Evolutionary conservation across 73 alveolate genomes (phyloP).

Genomic region (Paramecium sexaurelia): DNA sequence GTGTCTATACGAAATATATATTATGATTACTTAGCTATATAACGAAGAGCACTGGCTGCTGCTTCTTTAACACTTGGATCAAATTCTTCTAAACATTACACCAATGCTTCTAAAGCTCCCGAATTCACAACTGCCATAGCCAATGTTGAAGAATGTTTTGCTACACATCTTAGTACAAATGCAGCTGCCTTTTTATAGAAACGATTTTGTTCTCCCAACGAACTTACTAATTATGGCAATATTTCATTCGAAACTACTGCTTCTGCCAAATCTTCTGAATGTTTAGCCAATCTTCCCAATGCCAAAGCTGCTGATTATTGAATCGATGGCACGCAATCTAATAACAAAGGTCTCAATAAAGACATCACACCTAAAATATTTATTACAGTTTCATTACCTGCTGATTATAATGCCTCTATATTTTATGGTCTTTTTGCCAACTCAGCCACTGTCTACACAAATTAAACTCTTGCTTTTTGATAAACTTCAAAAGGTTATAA

Average conservation of each 20-base stretch:
- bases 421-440: conserved; percentile 99
- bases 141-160: conserved; percentile 98
- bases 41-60: conserved; percentile 98
- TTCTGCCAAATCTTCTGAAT: conserved; percentile 95
- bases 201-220: conserved; percentile 98
- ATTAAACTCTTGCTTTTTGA: conserved; percentile 98
- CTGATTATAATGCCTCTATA: conserved; percentile 97
- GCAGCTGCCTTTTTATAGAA: conserved; percentile 99
- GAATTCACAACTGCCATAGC: conserved; percentile 99
- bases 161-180: conserved; percentile 98
- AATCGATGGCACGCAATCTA: conserved; percentile 99
- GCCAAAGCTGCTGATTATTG: conserved; percentile 99
- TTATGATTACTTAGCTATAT: conserved; percentile 84
- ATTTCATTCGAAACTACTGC: conserved; percentile 98
- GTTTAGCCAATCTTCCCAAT: conserved; percentile 98
- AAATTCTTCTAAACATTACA: conserved; percentile 98
- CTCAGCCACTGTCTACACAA: conserved; percentile 99
- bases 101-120: conserved; percentile 99
- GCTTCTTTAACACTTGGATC: conserved; percentile 99
- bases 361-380: conserved; percentile 95
- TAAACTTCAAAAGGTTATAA: conserved; percentile 97
- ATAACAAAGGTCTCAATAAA: conserved; percentile 95
- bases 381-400: conserved; percentile 71
- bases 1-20: conserved; percentile 63
- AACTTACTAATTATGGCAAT: conserved; percentile 96